phyloP scores from a whole-genome alignment of 495 filamentous ascomycete genomes.

The Aspergillus panamensis region DNA sequence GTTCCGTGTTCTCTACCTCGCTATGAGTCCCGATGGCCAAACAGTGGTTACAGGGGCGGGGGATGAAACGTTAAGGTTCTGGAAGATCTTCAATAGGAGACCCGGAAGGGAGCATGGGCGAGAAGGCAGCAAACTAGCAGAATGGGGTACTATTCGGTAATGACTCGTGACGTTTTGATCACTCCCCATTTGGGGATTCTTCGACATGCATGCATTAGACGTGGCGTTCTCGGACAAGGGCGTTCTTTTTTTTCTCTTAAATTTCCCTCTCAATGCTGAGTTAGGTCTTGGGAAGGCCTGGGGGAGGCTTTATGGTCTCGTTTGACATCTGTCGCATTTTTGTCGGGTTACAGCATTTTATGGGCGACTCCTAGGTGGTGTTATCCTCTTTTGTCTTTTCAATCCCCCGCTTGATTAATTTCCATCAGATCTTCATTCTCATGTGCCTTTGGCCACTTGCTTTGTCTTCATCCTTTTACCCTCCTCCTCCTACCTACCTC shows the following conservation, averaged over 20 bases:
- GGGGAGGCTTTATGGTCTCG: conserved; percentile 26
- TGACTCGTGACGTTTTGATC: conserved; percentile 3
- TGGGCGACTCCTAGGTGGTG: conserved; percentile 18
- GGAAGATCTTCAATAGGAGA: conserved; percentile 84
- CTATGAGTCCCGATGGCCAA: conserved; percentile 94
- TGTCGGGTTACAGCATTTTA: conserved; percentile 29
- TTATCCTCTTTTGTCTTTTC: conserved; percentile 10
- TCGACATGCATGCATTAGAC: conserved; percentile 43
- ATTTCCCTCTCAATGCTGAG: conserved; percentile 18
- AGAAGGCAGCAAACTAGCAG: conserved; percentile 55
- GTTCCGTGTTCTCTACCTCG: conserved; percentile 90
- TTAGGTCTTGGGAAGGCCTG: conserved; percentile 29
- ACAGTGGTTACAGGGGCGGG: conserved; percentile 94
- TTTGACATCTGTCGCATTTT: conserved; percentile 38
- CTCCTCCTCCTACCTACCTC: conserved; percentile 1
- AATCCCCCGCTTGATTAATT: neutral
- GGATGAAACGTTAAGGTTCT: conserved; percentile 93
- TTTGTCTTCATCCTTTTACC: conserved; percentile 10
- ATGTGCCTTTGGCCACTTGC: conserved; percentile 22
- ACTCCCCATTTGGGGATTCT: conserved; percentile 18
- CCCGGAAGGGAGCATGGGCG: conserved; percentile 50
- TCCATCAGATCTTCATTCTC: conserved; percentile 23
- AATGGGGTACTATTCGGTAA: conserved; percentile 71
- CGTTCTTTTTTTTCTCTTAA: conserved; percentile 19
- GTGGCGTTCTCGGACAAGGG: conserved; percentile 36